Conservation (phyloP, 192 early-diverging fungal species). For the Backusella macrospora region DNA sequence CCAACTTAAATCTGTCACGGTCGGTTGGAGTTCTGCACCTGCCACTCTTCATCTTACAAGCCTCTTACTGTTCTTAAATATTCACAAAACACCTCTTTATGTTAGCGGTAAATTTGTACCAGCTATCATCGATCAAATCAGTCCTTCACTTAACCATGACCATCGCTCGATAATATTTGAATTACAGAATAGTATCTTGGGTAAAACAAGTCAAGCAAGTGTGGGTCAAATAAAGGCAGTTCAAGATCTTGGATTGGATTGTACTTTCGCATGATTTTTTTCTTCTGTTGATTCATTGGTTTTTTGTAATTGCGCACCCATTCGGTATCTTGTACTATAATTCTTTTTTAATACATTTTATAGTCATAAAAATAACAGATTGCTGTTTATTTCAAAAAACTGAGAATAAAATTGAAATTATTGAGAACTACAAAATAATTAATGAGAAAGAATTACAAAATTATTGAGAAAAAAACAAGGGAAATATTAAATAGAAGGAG, state of each 20-base stretch:
- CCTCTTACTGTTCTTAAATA: neutral
- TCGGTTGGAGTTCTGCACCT: neutral
- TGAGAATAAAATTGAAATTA: no score
- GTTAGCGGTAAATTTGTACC: conserved; percentile 3
- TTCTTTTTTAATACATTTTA: no score
- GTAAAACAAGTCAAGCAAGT: neutral
- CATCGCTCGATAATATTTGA: neutral
- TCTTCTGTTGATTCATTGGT: no score
- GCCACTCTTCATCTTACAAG: neutral
- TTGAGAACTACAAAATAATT: no score
- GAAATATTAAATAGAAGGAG: no score
- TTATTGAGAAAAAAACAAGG: no score
- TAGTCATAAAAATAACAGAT: no score
- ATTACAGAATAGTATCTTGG: neutral
- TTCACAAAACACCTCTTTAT: neutral
- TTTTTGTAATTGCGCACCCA: neutral
- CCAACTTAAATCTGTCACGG: neutral
- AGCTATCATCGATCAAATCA: neutral
- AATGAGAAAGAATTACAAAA: no score
- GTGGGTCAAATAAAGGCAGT: neutral
- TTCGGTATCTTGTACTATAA: neutral
- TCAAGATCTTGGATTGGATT: neutral
- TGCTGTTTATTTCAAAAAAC: no score
- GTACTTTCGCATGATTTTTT: neutral
- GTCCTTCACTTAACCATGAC: neutral